Evolutionary conservation across 176 grass and related monocot genomes (phyloP).

Genomic region (Puya raimondii): DNA sequence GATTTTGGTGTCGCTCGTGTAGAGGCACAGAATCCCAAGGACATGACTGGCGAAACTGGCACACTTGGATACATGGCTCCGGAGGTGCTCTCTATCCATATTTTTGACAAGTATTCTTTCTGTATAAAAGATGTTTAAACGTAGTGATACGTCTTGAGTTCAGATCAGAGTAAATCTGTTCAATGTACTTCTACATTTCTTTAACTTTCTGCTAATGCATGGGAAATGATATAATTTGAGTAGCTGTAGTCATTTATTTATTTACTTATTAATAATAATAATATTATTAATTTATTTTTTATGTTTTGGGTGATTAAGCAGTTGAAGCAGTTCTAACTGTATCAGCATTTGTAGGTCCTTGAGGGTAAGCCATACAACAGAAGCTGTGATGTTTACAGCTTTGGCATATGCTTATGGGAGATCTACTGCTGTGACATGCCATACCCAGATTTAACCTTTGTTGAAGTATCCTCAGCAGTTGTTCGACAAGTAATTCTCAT

Average conservation of each 20-base stretch:
- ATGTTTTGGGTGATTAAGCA: no score
- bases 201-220: not conserved
- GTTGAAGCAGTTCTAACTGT: not conserved
- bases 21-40: slow-evolving; percentile 40
- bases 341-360: slow-evolving; percentile 30
- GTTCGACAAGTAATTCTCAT: slow-evolving; percentile 43
- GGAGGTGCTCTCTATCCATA: slow-evolving; percentile 31
- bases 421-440: slow-evolving; percentile 90
- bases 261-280: no score
- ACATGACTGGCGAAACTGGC: slow-evolving; percentile 86
- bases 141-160: not conserved
- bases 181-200: not conserved
- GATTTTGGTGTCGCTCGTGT: slow-evolving; percentile 86
- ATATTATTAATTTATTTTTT: no score
- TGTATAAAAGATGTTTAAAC: not conserved
- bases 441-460: slow-evolving; percentile 57
- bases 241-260: no score
- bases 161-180: not conserved
- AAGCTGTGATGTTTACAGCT: slow-evolving; percentile 93
- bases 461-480: slow-evolving; percentile 57
- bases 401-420: slow-evolving; percentile 78
- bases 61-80: slow-evolving; percentile 87
- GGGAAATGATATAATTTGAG: no score
- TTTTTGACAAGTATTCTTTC: not conserved
- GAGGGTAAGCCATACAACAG: slow-evolving; percentile 65